Base-by-base conservation (phyloP, 805 yeast species). In the Cyberlindnera bimundalis region DNA sequence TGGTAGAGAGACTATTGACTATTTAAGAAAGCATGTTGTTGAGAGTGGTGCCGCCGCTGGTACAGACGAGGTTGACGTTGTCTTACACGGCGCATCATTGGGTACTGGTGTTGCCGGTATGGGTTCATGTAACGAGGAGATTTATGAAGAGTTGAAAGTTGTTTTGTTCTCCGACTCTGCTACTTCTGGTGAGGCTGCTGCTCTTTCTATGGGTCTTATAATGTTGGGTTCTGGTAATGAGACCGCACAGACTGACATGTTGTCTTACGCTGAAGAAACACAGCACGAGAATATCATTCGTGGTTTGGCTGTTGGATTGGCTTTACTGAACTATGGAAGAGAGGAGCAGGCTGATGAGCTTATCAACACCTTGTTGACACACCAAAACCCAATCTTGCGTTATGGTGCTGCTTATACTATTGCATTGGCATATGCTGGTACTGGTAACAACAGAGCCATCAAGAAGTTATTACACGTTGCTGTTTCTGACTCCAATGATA, bases 91-190 rank as follows among this genome's bases (percentile, higher is more conserved):
- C 62, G 98, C 97, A 7, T 84, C 93, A 50, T 75, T 93, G 37
- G 99, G 99, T 57, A 73, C 84, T 37, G 98, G 97, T 68, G 87
- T 91, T 35, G 96, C 99, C 6, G 97, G 95, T 24, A 89, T 93
- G 97, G 96, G 91, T 1, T 76, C 91, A 26, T 80, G 81, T 33
- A 81, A 83, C 59, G 79, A 71, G 45, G 73, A 76, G 33, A 74
- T 88, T 32, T 89, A 84, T 56, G 95, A 87, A 50, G 85, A 85
- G 40, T 73, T 93, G 59, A 84, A 83, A 57, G 86, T 81, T 35
- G 87, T 91, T 4, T 68, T 93, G 48, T 90, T 82, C 60, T 76
- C 90, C 10, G 99, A 93, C 60, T 83, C 93, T 24, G 98, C 97
- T 3, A 75, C 87, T 29, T 86, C 96, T 6, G 96, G 97, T 48